Evolutionary conservation across 805 yeast species (phyloP).

Genomic region (Saccharomycopsis amapae): DNA sequence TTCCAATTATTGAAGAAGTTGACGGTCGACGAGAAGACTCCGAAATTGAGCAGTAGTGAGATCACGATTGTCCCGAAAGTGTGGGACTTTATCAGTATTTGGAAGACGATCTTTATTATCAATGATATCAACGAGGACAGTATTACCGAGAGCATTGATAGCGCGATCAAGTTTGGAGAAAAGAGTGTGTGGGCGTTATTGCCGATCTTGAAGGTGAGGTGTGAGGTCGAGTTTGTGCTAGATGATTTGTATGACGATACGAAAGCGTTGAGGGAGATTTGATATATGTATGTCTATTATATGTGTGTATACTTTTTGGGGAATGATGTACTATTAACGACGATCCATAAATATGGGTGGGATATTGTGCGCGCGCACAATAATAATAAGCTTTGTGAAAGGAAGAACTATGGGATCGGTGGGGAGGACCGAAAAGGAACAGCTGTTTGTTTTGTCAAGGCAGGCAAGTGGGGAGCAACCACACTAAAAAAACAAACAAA

Average conservation of each 20-base stretch:
- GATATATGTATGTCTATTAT: not conserved
- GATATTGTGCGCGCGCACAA: too few species aligned
- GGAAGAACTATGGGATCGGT: too few species aligned
- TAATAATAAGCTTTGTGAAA: too few species aligned
- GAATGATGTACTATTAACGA: too few species aligned
- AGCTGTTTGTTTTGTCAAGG: too few species aligned
- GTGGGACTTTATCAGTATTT: slow-evolving; percentile 40
- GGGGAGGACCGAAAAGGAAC: too few species aligned
- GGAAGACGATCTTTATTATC: slow-evolving; percentile 34
- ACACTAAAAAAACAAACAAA: too few species aligned
- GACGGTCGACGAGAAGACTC: slow-evolving; percentile 83
- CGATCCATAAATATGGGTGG: too few species aligned
- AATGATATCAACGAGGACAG: slow-evolving; percentile 42
- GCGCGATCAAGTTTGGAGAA: slow-evolving; percentile 89
- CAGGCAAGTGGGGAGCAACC: too few species aligned
- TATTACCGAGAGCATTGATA: slow-evolving; percentile 64
- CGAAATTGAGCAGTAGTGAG: slow-evolving; percentile 66
- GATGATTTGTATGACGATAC: slow-evolving; percentile 53
- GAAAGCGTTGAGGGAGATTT: slow-evolving; percentile 3
- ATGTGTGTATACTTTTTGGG: not conserved
- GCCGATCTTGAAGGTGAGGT: slow-evolving; percentile 77
- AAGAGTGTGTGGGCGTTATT: slow-evolving; percentile 88
- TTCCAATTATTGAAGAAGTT: slow-evolving; percentile 51
- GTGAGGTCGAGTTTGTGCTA: slow-evolving; percentile 82
- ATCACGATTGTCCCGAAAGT: slow-evolving; percentile 87